These are phyloP conservation scores for Leucaena leucocephala DNA, from an alignment of 306 rosid species.

Conservation along the genomic window DNA sequence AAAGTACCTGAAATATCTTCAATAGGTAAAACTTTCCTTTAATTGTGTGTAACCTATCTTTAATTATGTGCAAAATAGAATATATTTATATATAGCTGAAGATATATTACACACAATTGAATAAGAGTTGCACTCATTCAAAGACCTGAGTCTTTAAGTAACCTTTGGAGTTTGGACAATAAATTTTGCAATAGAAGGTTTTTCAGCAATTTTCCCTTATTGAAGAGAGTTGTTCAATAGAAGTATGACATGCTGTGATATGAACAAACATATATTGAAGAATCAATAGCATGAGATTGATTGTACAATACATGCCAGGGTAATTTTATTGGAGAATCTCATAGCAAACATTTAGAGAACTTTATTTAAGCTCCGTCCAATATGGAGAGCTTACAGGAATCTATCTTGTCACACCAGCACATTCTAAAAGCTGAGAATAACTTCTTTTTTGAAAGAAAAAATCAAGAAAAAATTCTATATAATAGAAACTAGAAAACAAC, in stretches of 20 bases:
- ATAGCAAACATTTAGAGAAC: background rate
- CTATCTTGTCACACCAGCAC: background rate
- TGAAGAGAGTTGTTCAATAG: background rate
- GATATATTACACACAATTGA: too few species aligned
- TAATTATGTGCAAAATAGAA: too few species aligned
- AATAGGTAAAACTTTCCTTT: too few species aligned
- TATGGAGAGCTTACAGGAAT: background rate
- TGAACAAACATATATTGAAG: background rate
- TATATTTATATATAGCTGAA: too few species aligned
- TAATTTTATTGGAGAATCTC: background rate
- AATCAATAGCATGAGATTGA: background rate
- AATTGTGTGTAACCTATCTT: too few species aligned
- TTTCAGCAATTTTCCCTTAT: too few species aligned
- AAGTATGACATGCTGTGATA: background rate
- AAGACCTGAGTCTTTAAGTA: too few species aligned
- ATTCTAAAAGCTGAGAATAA: background rate
- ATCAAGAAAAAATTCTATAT: background rate
- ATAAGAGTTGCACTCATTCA: too few species aligned
- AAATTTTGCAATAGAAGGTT: too few species aligned
- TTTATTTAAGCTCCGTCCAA: background rate
- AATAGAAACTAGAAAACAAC: background rate
- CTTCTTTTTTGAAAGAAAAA: background rate
- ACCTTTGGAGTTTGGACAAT: too few species aligned
- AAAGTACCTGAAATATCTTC: too few species aligned
- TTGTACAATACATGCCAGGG: background rate